phyloP scores from a whole-genome alignment of 305 asterid species.

The Fraxinus velutina region DNA sequence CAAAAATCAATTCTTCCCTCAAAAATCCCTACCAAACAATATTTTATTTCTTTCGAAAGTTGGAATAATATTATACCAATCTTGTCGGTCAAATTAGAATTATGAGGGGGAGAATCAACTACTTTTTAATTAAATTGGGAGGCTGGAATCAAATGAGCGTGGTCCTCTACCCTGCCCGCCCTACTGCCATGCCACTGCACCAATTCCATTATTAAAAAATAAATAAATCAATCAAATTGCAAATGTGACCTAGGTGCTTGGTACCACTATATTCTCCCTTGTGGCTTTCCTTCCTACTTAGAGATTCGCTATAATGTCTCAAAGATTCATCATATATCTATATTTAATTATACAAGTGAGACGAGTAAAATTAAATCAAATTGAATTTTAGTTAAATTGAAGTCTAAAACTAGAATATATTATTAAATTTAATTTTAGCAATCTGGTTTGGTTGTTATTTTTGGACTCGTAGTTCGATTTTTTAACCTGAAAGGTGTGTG shows the following conservation, averaged over 20 bases:
- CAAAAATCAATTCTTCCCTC: no score
- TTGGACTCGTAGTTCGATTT: no score
- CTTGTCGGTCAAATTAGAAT: not conserved
- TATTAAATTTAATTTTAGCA: no score
- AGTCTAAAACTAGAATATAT: no score
- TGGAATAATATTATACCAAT: not conserved
- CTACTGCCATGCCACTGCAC: not conserved
- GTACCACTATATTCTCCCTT: not conserved
- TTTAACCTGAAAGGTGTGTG: no score
- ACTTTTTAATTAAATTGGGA: not conserved
- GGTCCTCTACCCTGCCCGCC: not conserved
- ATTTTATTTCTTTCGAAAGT: not conserved
- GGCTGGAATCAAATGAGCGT: not conserved
- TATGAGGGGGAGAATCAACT: not conserved
- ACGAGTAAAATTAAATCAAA: no score
- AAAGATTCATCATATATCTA: no score
- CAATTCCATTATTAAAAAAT: not conserved
- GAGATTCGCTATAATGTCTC: no score
- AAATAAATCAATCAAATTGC: not conserved
- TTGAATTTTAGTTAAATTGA: no score
- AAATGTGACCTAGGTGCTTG: not conserved
- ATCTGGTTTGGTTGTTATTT: no score
- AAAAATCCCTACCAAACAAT: no score
- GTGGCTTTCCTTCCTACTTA: not conserved
- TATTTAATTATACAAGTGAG: no score